Conservation (phyloP, 1,284 basidiomycete genomes). For the Moesziomyces parantarcticus region DNA sequence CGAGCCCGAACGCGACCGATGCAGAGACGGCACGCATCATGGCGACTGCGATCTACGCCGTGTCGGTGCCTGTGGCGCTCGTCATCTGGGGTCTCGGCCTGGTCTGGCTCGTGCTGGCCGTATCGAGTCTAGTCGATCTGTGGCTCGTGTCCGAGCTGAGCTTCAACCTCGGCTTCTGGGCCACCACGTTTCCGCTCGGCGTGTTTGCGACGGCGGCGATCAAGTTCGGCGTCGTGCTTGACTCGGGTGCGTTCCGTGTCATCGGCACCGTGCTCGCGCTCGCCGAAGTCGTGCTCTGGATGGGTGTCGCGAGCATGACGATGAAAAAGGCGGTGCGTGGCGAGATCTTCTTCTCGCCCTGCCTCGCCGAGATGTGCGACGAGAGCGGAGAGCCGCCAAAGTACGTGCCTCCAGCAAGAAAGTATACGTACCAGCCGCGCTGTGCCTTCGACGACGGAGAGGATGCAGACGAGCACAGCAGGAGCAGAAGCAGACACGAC, state of each 20-base stretch:
- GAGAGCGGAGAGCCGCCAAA: constrained; percentile 39
- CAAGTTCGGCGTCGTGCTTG: constrained; percentile 49
- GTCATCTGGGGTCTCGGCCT: constrained; percentile 70
- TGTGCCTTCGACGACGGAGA: constrained; percentile 4
- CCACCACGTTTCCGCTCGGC: constrained; percentile 59
- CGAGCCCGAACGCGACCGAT: constrained; percentile 11
- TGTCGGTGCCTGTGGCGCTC: constrained; percentile 60
- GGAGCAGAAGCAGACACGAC: constrained; percentile 6
- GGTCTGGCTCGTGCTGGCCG: constrained; percentile 69
- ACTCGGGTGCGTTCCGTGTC: constrained; percentile 47
- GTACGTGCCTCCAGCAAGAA: constrained; percentile 36
- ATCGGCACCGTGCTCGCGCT: constrained; percentile 48
- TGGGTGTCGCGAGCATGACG: constrained; percentile 38
- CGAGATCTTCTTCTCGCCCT: constrained; percentile 53
- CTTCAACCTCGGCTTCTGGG: constrained; percentile 64
- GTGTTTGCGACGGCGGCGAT: constrained; percentile 47
- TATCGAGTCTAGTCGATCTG: constrained; percentile 58
- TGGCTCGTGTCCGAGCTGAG: constrained; percentile 41
- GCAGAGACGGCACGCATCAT: constrained; percentile 38
- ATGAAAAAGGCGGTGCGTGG: constrained; percentile 23
- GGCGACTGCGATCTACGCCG: constrained; percentile 51
- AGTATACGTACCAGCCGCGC: constrained; percentile 47
- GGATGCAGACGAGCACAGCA: not conserved
- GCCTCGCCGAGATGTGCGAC: constrained; percentile 48
- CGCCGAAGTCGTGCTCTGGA: constrained; percentile 49